phyloP scores from a whole-genome alignment of 441 rosid species.

The Aquilaria agallochum region DNA sequence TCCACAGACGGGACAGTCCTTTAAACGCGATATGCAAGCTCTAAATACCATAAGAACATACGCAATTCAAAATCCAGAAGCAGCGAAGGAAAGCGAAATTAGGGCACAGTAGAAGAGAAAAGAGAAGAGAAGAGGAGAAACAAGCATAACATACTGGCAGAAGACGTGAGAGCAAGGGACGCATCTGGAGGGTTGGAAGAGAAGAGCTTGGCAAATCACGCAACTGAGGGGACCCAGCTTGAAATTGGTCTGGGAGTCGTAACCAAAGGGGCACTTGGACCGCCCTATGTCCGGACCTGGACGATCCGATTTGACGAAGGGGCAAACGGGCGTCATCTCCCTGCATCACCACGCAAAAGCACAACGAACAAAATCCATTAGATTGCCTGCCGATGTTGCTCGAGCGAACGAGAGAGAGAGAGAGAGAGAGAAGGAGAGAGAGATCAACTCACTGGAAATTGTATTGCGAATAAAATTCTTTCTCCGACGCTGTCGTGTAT shows the following conservation, averaged over 20 bases:
- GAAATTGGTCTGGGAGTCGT: slow-evolving; percentile 71
- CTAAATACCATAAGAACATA: slow-evolving; percentile 29
- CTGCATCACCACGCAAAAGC: not conserved
- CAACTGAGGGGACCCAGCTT: slow-evolving; percentile 98
- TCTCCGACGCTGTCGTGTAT: too few species aligned
- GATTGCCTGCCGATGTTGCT: too few species aligned
- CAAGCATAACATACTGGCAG: slow-evolving; percentile 60
- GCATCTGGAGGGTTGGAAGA: slow-evolving; percentile 71
- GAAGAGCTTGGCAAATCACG: slow-evolving; percentile 84
- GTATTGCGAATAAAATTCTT: too few species aligned
- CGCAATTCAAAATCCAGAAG: not conserved
- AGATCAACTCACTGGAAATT: too few species aligned
- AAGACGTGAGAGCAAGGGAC: slow-evolving; percentile 85
- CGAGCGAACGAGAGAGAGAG: too few species aligned
- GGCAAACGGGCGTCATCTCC: slow-evolving; percentile 65
- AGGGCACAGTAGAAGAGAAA: not conserved
- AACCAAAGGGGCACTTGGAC: slow-evolving; percentile 87
- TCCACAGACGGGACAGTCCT: slow-evolving; percentile 94
- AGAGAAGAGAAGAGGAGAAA: not conserved
- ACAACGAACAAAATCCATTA: too few species aligned
- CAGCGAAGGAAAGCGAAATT: not conserved
- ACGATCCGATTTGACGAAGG: slow-evolving; percentile 63
- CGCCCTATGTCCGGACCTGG: slow-evolving; percentile 30
- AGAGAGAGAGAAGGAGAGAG: not conserved
- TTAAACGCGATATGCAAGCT: slow-evolving; percentile 69